Conservation (phyloP, 148 eudicot species). For the Heliosperma pusillum region DNA sequence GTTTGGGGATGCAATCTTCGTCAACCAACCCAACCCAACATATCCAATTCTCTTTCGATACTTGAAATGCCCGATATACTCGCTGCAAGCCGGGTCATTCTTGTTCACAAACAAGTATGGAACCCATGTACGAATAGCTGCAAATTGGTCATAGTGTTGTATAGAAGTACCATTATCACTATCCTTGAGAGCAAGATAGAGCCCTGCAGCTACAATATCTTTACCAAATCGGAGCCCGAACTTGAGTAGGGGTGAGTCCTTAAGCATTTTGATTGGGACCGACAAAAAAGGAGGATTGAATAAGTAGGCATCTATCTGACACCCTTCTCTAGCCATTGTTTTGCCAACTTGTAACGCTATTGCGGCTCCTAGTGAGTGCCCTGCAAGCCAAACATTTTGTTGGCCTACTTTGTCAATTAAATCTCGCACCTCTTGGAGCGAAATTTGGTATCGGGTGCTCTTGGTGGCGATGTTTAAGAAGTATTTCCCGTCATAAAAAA, state of each 20-base stretch:
- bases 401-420: conserved; percentile 14
- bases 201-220: no score
- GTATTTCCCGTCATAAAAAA: conserved; percentile 41
- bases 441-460: conserved; percentile 37
- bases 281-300: conserved; percentile 71
- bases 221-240: no score
- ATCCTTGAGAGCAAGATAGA: no score
- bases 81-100: no score
- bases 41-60: no score
- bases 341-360: conserved; percentile 58
- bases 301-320: conserved; percentile 51
- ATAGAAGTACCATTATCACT: no score
- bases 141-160: no score
- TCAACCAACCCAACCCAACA: no score
- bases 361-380: conserved; percentile 74
- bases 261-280: conserved; percentile 43
- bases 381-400: conserved; percentile 48
- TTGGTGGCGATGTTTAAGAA: conserved; percentile 34
- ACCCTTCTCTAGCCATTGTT: conserved; percentile 41
- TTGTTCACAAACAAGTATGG: no score
- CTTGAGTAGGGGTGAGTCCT: not conserved
- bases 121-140: no score
- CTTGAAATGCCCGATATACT: no score
- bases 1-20: no score
- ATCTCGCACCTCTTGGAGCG: conserved; percentile 27